A percentile compares a stretch with the other conserved stretches of the same genome.
Evolutionary conservation across 345 rosid species (phyloP).

Genomic region (Corymbia maculata): DNA sequence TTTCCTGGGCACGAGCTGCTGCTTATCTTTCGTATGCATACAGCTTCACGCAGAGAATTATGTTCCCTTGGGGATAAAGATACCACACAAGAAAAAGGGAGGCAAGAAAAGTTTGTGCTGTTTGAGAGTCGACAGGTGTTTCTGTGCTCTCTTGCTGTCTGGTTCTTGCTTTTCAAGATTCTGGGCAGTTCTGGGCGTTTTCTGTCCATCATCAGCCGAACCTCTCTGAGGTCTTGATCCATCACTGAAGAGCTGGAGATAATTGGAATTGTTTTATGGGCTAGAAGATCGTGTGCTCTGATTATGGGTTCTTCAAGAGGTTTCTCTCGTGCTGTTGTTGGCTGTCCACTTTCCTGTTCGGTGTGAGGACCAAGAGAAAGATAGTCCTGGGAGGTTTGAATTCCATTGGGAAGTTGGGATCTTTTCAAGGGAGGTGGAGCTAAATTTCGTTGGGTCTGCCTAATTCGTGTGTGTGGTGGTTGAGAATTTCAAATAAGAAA

Average conservation of each 20-base stretch:
- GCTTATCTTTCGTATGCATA: not conserved
- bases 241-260: not conserved
- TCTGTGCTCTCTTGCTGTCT: not conserved
- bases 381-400: constrained; percentile 2
- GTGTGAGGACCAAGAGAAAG: constrained; percentile 3
- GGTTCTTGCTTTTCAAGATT: not conserved
- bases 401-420: not conserved
- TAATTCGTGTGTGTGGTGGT: not conserved
- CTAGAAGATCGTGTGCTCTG: constrained; percentile 2
- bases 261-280: not conserved
- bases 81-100: not conserved
- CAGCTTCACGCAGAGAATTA: not conserved
- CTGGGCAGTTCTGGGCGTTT: not conserved
- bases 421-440: not conserved
- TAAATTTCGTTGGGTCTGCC: not conserved
- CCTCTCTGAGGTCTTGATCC: not conserved
- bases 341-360: constrained; percentile 10
- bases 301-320: constrained; percentile 4
- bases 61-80: not conserved
- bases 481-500: not conserved
- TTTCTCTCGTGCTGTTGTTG: constrained; percentile 3
- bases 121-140: not conserved
- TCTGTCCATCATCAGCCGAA: not conserved
- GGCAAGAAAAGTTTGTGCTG: not conserved
- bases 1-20: not conserved